Evolutionary conservation across 768 basidiomycete genomes (phyloP).

Genomic region (Panus rudis): DNA sequence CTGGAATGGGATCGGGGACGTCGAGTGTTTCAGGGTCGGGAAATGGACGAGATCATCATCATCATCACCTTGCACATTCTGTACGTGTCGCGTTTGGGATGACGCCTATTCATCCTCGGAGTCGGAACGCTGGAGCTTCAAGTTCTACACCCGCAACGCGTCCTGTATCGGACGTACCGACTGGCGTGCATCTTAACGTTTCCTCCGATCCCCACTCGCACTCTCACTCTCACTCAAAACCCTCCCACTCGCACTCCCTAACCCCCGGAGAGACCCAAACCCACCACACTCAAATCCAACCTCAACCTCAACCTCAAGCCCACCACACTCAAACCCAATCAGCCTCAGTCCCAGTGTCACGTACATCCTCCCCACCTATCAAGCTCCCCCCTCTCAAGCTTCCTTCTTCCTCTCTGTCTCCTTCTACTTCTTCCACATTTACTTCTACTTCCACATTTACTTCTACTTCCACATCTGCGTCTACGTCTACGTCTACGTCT

Average conservation of each 20-base stretch:
- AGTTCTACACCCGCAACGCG: conserved; percentile 18
- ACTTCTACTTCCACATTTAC: no score
- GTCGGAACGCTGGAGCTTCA: conserved; percentile 25
- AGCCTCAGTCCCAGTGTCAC: conserved; percentile 42
- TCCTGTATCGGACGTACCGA: conserved; percentile 17
- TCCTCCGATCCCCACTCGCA: neutral
- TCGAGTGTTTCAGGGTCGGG: no score
- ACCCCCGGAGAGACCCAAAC: conserved; percentile 8
- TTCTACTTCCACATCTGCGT: no score
- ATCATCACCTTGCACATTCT: conserved; percentile 73
- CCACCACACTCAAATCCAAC: neutral
- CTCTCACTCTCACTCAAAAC: neutral
- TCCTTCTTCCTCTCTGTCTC: conserved; percentile 22
- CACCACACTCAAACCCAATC: conserved; percentile 10
- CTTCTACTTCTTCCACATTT: no score
- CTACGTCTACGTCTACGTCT: no score
- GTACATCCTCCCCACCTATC: conserved; percentile 67
- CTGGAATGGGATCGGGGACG: conserved; percentile 14
- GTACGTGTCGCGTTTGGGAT: conserved; percentile 87
- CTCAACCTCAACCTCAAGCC: neutral
- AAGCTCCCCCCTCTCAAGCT: conserved; percentile 62
- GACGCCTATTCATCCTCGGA: conserved; percentile 63
- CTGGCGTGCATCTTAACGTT: conserved; percentile 17
- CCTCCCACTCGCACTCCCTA: conserved; percentile 3
- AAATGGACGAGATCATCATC: no score